Base-by-base conservation (phyloP, 2,329 filamentous ascomycete species). In the Fusarium tricinctum region DNA sequence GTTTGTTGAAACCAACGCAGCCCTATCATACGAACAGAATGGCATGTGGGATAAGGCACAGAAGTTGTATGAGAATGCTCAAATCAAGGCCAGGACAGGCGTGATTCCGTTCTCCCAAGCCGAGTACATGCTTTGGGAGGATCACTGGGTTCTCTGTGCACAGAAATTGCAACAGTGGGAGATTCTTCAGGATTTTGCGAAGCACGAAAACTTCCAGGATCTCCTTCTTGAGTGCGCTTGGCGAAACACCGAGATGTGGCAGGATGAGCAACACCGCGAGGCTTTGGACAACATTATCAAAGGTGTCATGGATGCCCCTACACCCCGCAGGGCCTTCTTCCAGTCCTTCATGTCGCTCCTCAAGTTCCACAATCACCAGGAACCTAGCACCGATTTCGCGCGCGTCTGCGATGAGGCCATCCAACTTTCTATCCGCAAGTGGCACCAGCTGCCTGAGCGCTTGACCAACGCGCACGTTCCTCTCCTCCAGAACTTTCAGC, bases 21-120 rank as follows among this genome's bases (percentile, higher is more conserved):
- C 94, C 2, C 84, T 99, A 9, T 99, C 96, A 0, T 99, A 97
- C 73, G 97, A 99, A 81, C 97, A 99, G 77, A 97, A 97, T 73
- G 96, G 96, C 47, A 97, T 98, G 88, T 99, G 96, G 97, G 96
- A 99, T 74, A 98, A 98, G 80, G 94, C 97, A 2, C 97, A 99
- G 81, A 92, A 92, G 75, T 91, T 97, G 82, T 99, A 98, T 78
- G 96, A 99, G 79, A 91, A 91, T 57, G 96, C 97, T 1, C 97
- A 99, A 79, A 93, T 99, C 78, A 99, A 98, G 79, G 96, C 97
- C 44, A 89, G 97, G 46, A 98, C 95, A 1, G 96, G 94, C 51
- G 93, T 95, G n/a, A 89, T 98, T 64, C 95, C 96, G 0, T 98
- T 97, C 79, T 97, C 95, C 1, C 92, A 97, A 73, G 94, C 91